phyloP scores from a whole-genome alignment of 768 basidiomycete genomes.

The Mycena galericulata region DNA sequence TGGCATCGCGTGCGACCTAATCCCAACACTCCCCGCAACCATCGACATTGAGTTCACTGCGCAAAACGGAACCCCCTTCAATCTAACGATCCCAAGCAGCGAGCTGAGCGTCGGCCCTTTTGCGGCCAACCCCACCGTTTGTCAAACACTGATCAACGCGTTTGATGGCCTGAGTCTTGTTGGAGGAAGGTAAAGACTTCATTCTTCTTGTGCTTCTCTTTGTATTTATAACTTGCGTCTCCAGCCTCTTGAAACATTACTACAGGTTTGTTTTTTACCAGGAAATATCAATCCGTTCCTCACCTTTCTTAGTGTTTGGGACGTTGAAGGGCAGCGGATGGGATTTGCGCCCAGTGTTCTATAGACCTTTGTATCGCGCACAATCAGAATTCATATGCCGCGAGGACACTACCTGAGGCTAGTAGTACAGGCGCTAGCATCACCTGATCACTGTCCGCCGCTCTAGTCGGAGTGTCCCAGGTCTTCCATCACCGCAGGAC shows the following conservation, averaged over 20 bases:
- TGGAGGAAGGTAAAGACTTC: conserved; percentile 51
- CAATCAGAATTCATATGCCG: no score
- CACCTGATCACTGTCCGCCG: neutral
- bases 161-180: conserved; percentile 64
- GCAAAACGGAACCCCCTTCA: conserved; percentile 60
- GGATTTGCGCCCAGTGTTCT: conserved; percentile 67
- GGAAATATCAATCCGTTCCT: neutral
- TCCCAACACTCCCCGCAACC: conserved; percentile 59
- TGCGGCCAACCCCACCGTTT: conserved; percentile 57
- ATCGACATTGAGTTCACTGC: conserved; percentile 68
- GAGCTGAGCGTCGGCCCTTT: conserved; percentile 72
- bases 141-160: conserved; percentile 72
- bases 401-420: no score
- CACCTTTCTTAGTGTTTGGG: conserved; percentile 57
- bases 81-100: conserved; percentile 67
- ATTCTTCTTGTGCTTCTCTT: neutral
- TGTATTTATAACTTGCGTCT: neutral
- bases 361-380: no score
- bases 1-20: conserved; percentile 63
- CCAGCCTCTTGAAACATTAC: conserved; percentile 66
- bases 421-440: no score
- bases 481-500: neutral
- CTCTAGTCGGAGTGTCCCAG: no score
- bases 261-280: conserved; percentile 43
- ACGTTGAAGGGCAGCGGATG: conserved; percentile 60